Base-by-base conservation (phyloP, 2,329 filamentous ascomycete species). In the Penicillium hordei region DNA sequence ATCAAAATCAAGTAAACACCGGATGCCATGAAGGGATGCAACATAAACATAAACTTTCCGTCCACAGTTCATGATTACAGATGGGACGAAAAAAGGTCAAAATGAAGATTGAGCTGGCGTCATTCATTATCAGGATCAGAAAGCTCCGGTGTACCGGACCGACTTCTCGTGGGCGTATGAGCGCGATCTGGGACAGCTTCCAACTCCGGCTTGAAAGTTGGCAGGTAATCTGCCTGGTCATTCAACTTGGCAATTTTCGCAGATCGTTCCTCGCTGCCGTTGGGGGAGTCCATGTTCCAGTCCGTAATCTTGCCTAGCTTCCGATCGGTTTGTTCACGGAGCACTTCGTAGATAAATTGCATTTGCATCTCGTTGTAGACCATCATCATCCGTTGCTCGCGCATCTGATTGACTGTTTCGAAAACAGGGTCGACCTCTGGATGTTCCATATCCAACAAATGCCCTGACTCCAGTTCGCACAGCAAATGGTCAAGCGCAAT, bases 401-500 rank as follows among this genome's bases (percentile, higher is more conserved):
- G 85, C 55, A 99, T 82, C 59, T 79, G 77, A 67, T 96, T 89
- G 53, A 99, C 93, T 0, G 89, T 89, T 19, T 89, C 82, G 64
- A 87, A 90, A 40, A 99, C 83, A 3, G 89, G 83, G 68, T 97
- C 93, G 27, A 75, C 69, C 46, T 81, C 76, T 12, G 80, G 76
- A 10, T 78, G 75, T 9, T 76, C 67, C 34, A 67, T 64, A 49
- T 78, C 71, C 61, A 84, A 79, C 49, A 96, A 76, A 23, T 86
- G 82, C 49, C 92, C 93, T 6, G 86, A 83, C 27, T 90, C 86
- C 10, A 97, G 82, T 74, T 97, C 91, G 36, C 87, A 83, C 62
- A 96, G 82, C 27, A 99, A 84, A 74, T 95, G 91, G 75, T 97
- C 94, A n/a, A 99, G 83, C 1, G 91, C 89, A 68, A 99, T 96